A percentile compares a stretch with the other conserved stretches of the same genome.
Evolutionary conservation across 2,329 filamentous ascomycete genomes (phyloP).

Genomic region (Colletotrichum chlorophyti): DNA sequence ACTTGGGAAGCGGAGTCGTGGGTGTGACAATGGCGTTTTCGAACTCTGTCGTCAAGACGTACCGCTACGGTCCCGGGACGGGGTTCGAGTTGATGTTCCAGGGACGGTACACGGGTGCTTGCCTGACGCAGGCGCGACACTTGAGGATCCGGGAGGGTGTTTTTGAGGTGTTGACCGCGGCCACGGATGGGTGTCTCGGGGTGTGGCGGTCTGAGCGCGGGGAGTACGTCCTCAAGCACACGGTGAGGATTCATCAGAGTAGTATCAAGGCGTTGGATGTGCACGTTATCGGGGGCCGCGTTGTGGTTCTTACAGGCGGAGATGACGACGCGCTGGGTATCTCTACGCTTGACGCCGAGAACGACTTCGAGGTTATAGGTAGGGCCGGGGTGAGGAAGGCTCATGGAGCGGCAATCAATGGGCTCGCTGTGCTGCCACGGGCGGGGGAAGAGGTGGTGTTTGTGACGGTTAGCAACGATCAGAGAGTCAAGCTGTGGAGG

Average conservation of each 20-base stretch:
- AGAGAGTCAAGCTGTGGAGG: constrained; percentile 64
- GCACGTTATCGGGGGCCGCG: constrained; percentile 38
- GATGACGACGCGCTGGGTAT: constrained; percentile 85
- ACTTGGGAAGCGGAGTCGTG: constrained; percentile 44
- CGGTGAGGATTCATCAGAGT: constrained; percentile 74
- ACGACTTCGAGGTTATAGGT: constrained; percentile 30
- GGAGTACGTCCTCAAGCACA: constrained; percentile 38
- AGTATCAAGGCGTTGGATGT: constrained; percentile 74
- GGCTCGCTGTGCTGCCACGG: constrained; percentile 47
- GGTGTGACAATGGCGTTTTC: constrained; percentile 79
- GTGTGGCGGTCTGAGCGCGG: constrained; percentile 53
- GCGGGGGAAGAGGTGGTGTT: constrained; percentile 23
- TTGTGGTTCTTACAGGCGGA: constrained; percentile 75
- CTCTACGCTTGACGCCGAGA: constrained; percentile 45
- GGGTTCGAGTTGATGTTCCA: constrained; percentile 58
- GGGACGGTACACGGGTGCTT: constrained; percentile 73
- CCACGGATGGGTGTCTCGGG: constrained; percentile 81
- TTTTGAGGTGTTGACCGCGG: constrained; percentile 67
- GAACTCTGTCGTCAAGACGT: constrained; percentile 77
- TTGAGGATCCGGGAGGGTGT: constrained; percentile 39
- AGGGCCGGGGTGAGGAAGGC: constrained; percentile 56
- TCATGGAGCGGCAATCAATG: constrained; percentile 77
- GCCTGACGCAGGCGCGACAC: constrained; percentile 71
- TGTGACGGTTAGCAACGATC: constrained; percentile 65
- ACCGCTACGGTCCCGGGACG: constrained; percentile 49